Percentiles rank a stretch among this genome's conserved stretches.
Conservation (phyloP, 2,329 filamentous ascomycete genomes). For the Aotearoamyces nothofagi region DNA sequence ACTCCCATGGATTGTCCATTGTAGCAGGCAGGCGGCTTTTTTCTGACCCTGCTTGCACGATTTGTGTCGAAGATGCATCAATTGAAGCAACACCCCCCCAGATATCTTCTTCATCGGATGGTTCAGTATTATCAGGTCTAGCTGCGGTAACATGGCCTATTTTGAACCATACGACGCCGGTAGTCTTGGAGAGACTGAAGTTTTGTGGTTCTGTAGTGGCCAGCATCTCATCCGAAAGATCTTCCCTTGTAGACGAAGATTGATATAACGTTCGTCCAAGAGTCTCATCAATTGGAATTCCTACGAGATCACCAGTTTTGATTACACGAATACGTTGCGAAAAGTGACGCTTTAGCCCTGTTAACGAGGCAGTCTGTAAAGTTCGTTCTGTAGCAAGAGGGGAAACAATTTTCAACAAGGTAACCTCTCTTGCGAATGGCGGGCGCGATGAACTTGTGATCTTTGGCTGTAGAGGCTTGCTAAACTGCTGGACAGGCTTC, state of each 20-base stretch:
- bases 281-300: conserved; percentile 74
- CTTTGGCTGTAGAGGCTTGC: conserved; percentile 37
- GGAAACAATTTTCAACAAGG: conserved; percentile 74
- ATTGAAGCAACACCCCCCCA: conserved; percentile 84
- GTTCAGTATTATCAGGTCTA: conserved; percentile 32
- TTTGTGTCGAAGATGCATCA: conserved; percentile 72
- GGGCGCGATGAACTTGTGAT: conserved; percentile 39
- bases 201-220: conserved; percentile 36
- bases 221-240: conserved; percentile 52
- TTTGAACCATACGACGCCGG: conserved; percentile 78
- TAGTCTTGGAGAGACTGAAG: conserved; percentile 20
- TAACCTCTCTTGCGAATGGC: conserved; percentile 59
- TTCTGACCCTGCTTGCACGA: conserved; percentile 83
- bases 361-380: conserved; percentile 73
- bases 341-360: conserved; percentile 79
- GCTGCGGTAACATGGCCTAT: conserved; percentile 57
- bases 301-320: conserved; percentile 76
- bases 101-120: conserved; percentile 47
- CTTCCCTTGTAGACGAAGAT: conserved; percentile 37
- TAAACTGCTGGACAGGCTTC: conserved; percentile 31
- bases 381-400: conserved; percentile 75
- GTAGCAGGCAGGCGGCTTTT: conserved; percentile 66
- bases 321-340: conserved; percentile 69
- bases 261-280: conserved; percentile 74
- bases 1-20: conserved; percentile 69